Base-by-base conservation (phyloP, 2,329 filamentous ascomycete genomes). In the Fusarium paranaense region DNA sequence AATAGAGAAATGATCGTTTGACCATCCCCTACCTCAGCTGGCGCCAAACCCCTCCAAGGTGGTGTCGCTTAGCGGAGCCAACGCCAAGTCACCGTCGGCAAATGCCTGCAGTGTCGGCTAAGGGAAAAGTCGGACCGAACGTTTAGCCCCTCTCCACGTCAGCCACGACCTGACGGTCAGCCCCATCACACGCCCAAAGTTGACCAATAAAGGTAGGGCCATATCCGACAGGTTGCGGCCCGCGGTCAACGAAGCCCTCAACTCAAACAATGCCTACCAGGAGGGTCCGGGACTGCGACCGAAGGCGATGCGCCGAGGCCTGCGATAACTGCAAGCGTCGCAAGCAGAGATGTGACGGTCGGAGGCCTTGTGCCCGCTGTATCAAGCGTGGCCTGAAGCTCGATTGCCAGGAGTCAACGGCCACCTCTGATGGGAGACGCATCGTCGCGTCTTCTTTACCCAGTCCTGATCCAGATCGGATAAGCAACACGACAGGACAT, bases 321-420 rank as follows among this genome's bases (percentile, higher is more conserved):
- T 78, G 76, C n/a, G 74, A 78, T 16, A 78, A 62, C 42, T 78
- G 76, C 65, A 78, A 78, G 50, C 73, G 72, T 9, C 76, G 76
- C 27, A 78, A 78, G 25, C 76, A 78, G 6, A 73, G 76, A 60
- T 78, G 76, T 37, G 76, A 78, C 56, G 76, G 76, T 11, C 61
- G 63, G 27, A 66, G 76, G 5, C 76, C 76, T 7, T 78, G 76
- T 40, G 68, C 76, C 20, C 76, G 76, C 40, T 78, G 76, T 40
- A 69, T 77, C 30, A 77, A 75, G 47, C 75, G 76, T 58, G 76
- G 74, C 7, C 66, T 78, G 30, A 62, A 66, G 18, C 71, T 72
- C 35, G 73, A 77, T 33, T 78, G 76, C n/a, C 71, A 75, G 35
- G 73, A 71, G n/a, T 58, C 70, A 25, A 11, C 70, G 16, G 8